These are phyloP conservation scores for Kurtzmaniella quercitrusa DNA, from an alignment of 1,139 yeast genomes.

Conservation along the genomic window DNA sequence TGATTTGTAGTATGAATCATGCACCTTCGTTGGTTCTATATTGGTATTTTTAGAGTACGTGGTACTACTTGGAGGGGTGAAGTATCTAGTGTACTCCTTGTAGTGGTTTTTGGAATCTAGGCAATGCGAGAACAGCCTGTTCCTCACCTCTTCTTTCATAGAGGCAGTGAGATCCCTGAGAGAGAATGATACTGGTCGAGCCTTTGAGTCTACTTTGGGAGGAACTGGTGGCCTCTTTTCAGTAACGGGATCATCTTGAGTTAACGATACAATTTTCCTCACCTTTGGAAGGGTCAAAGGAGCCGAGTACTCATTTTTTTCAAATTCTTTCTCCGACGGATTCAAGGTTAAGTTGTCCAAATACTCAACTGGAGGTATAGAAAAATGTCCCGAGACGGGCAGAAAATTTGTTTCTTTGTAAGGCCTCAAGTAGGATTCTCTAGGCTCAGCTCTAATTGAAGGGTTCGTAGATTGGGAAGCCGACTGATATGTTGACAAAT, in stretches of 20 bases:
- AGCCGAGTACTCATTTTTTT: neutral
- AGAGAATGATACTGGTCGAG: neutral
- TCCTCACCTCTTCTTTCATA: slow-evolving; percentile 20
- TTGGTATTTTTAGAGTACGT: neutral
- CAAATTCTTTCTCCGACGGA: neutral
- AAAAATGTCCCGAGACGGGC: neutral
- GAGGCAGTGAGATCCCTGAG: slow-evolving; percentile 6
- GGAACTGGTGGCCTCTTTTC: neutral
- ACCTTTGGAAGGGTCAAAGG: neutral
- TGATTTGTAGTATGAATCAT: slow-evolving; percentile 1
- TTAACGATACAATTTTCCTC: neutral
- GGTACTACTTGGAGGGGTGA: slow-evolving; percentile 10
- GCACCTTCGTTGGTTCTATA: neutral
- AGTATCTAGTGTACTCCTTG: slow-evolving; percentile 23
- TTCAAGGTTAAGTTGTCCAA: neutral
- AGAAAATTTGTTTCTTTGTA: neutral
- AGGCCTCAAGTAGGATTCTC: neutral
- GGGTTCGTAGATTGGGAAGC: too few species aligned
- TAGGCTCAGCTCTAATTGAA: neutral
- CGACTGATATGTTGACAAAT: too few species aligned
- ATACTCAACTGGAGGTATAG: neutral
- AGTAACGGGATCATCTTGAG: neutral
- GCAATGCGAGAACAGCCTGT: slow-evolving; percentile 29
- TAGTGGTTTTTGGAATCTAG: slow-evolving; percentile 33
- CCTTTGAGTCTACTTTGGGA: neutral